A percentile compares a stretch with the other conserved stretches of the same genome.
phyloP scores from a whole-genome alignment of 2,329 filamentous ascomycete genomes.

The Metarhizium album region DNA sequence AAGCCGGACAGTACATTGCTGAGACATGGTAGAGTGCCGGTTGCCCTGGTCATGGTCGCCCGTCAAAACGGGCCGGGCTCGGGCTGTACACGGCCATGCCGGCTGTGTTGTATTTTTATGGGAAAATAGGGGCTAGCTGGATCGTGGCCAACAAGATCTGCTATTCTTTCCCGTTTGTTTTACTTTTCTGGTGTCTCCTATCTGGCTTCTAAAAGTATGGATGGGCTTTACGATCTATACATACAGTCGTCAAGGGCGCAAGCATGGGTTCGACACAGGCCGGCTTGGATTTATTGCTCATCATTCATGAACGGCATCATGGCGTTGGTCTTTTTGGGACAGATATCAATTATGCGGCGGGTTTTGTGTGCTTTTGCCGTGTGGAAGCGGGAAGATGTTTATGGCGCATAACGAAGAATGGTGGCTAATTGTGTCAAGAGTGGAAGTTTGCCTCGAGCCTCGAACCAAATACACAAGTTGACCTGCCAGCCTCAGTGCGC shows the following conservation, averaged over 20 bases:
- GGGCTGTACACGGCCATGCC: not conserved
- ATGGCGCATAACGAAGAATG: too few relatives aligned
- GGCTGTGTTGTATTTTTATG: not conserved
- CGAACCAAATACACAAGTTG: too few relatives aligned
- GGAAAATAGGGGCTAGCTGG: not conserved
- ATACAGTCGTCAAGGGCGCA: not conserved
- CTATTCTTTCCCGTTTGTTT: not conserved
- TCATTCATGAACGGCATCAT: not conserved
- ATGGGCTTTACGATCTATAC: not conserved
- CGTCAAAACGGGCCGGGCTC: too few relatives aligned
- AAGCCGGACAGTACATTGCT: conserved; percentile 89
- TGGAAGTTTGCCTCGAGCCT: too few relatives aligned
- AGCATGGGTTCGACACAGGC: not conserved
- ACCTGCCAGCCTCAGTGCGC: too few relatives aligned
- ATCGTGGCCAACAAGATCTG: not conserved
- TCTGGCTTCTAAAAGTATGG: not conserved
- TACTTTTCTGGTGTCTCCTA: not conserved
- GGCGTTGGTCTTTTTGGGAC: not conserved
- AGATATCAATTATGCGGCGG: not conserved
- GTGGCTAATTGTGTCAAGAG: too few relatives aligned
- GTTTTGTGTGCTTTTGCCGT: not conserved
- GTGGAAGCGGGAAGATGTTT: not conserved
- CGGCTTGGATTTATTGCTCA: not conserved
- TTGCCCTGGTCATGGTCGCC: not conserved
- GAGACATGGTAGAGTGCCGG: conserved; percentile 50